phyloP scores from a whole-genome alignment of 345 rosid genomes.

The Lenwebbia sp. region DNA sequence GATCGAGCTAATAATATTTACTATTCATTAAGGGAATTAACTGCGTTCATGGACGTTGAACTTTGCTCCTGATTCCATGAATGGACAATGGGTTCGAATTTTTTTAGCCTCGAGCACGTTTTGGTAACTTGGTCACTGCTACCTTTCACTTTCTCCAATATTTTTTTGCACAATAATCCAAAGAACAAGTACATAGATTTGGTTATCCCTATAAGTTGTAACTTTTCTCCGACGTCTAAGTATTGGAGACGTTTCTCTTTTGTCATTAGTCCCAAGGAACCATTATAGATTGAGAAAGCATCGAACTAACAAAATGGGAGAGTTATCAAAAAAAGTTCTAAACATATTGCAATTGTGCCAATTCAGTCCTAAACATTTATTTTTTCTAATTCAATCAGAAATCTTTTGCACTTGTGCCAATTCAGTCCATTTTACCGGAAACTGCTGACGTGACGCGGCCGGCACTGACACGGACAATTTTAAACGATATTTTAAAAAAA shows the following conservation, averaged over 20 bases:
- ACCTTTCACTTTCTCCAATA: background rate
- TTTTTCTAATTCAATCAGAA: no score
- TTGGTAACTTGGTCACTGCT: background rate
- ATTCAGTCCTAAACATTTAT: no score
- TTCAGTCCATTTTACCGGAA: no score
- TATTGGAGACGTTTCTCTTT: background rate
- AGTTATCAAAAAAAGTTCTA: no score
- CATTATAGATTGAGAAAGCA: background rate
- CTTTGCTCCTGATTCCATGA: background rate
- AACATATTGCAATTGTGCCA: no score
- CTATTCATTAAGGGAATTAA: background rate
- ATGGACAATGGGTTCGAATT: background rate
- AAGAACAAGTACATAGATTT: background rate
- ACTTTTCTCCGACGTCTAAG: background rate
- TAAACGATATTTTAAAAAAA: no score
- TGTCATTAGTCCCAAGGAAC: background rate
- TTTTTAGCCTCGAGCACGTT: background rate
- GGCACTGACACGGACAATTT: no score
- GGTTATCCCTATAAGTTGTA: background rate
- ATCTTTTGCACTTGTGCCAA: no score
- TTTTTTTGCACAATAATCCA: background rate
- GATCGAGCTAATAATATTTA: no score
- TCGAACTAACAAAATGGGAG: background rate
- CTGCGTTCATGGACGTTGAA: background rate
- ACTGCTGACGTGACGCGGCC: no score